These are phyloP conservation scores for Cetraspora pellucida DNA, from an alignment of 192 early-diverging fungal species.

Conservation along the genomic window DNA sequence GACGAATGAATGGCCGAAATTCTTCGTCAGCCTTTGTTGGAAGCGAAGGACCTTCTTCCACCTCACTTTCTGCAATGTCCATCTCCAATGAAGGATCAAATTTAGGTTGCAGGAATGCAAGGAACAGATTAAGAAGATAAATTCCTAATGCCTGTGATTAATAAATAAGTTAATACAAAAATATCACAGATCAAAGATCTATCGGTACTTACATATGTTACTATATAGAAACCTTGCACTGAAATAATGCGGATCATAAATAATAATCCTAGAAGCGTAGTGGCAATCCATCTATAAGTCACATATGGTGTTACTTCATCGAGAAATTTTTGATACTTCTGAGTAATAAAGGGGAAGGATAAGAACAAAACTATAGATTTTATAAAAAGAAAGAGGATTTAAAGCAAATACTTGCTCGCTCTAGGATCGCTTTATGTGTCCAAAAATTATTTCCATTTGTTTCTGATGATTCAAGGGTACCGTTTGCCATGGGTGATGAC, in stretches of 20 bases:
- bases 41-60: constrained; percentile 68
- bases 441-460: constrained; percentile 1
- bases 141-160: constrained; percentile 65
- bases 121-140: constrained; percentile 91
- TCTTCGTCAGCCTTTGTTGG: constrained; percentile 91
- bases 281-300: constrained; percentile 75
- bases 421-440: constrained; percentile 7
- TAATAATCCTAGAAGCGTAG: constrained; percentile 58
- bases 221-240: constrained; percentile 94
- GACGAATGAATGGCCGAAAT: constrained; percentile 94
- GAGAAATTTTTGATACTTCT: constrained; percentile 80
- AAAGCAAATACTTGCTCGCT: not conserved
- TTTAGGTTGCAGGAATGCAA: constrained; percentile 96
- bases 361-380: not conserved
- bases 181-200: not conserved
- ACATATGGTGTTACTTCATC: constrained; percentile 82
- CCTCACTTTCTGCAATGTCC: constrained; percentile 63
- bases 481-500: not conserved
- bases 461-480: constrained; percentile 17
- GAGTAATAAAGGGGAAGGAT: constrained; percentile 24
- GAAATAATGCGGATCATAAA: constrained; percentile 80
- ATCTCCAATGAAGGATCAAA: constrained; percentile 87
- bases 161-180: not conserved
- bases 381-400: not conserved
- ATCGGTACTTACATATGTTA: constrained; percentile 69